Percentiles rank a stretch among this genome's conserved stretches.
Evolutionary conservation across 2,329 filamentous ascomycete genomes (phyloP).

Genomic region (Ceratocystis huliohia): DNA sequence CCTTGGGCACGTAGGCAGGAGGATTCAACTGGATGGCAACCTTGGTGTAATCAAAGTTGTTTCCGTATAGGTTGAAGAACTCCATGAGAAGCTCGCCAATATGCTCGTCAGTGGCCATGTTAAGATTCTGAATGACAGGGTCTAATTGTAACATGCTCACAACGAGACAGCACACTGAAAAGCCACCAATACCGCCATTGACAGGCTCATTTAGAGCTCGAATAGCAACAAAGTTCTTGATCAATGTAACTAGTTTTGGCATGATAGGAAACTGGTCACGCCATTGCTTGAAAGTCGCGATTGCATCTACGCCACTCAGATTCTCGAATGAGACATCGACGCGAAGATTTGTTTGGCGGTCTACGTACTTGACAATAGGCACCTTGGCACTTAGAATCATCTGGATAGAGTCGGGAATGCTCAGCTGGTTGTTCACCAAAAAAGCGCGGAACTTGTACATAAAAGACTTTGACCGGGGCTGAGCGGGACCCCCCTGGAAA

Average conservation of each 20-base stretch:
- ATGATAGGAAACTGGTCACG: slow-evolving; percentile 67
- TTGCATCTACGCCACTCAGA: slow-evolving; percentile 63
- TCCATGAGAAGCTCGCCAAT: slow-evolving; percentile 72
- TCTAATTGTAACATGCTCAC: slow-evolving; percentile 76
- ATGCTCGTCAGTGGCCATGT: slow-evolving; percentile 49
- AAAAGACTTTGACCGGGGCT: slow-evolving; percentile 39
- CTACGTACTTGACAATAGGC: slow-evolving; percentile 83
- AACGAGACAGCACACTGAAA: slow-evolving; percentile 85
- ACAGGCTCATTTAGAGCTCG: slow-evolving; percentile 83
- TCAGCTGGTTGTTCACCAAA: slow-evolving; percentile 44
- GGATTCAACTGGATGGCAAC: slow-evolving; percentile 66
- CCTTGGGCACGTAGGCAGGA: slow-evolving; percentile 67
- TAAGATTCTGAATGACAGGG: slow-evolving; percentile 53
- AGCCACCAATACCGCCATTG: slow-evolving; percentile 82
- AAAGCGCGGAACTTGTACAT: slow-evolving; percentile 52
- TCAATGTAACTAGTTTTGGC: slow-evolving; percentile 70
- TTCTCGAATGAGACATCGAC: slow-evolving; percentile 97
- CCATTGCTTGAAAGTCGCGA: slow-evolving; percentile 71
- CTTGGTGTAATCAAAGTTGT: slow-evolving; percentile 56
- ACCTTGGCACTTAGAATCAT: slow-evolving; percentile 68
- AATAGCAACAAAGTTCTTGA: slow-evolving; percentile 90
- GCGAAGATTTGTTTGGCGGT: slow-evolving; percentile 62
- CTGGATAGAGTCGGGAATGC: slow-evolving; percentile 46
- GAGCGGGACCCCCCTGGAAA: slow-evolving; percentile 38
- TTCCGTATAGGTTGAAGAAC: slow-evolving; percentile 83